Conservation (phyloP, 441 rosid genomes). For the Populus trichocarpa region DNA sequence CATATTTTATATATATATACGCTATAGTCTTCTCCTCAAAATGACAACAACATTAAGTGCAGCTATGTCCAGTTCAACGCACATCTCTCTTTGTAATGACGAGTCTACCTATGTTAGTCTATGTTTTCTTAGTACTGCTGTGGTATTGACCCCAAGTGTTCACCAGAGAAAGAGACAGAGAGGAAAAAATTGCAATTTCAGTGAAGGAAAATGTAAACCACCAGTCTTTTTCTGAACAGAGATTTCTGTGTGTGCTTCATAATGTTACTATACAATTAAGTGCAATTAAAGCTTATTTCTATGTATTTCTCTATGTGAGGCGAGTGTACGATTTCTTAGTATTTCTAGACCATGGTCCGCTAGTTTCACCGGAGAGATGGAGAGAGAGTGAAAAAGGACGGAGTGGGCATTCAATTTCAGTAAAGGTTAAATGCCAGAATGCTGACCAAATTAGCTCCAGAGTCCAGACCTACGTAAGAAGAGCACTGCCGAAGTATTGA, state of each 20-base stretch:
- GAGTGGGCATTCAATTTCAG: neutral
- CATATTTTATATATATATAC: neutral
- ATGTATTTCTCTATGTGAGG: neutral
- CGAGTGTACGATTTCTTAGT: neutral
- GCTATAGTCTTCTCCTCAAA: neutral
- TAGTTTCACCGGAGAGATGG: neutral
- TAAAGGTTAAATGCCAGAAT: neutral
- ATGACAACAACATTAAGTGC: neutral
- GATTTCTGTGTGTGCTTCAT: neutral
- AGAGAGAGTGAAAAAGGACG: no score
- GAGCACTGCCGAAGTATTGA: neutral
- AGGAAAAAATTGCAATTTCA: neutral
- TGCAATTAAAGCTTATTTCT: neutral
- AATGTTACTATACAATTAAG: constrained; percentile 13
- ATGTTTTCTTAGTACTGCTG: no score
- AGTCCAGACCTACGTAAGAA: neutral
- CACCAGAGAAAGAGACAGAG: neutral
- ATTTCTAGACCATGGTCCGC: neutral
- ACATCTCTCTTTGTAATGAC: neutral
- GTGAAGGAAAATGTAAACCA: neutral
- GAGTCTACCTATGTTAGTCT: neutral
- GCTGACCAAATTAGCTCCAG: neutral
- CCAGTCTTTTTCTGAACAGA: neutral
- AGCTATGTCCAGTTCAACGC: neutral
- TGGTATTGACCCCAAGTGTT: no score